Percentiles rank a stretch among this genome's conserved stretches.
Evolutionary conservation across 495 filamentous ascomycete species (phyloP).

Genomic region (Trichocladium uniseriatum): DNA sequence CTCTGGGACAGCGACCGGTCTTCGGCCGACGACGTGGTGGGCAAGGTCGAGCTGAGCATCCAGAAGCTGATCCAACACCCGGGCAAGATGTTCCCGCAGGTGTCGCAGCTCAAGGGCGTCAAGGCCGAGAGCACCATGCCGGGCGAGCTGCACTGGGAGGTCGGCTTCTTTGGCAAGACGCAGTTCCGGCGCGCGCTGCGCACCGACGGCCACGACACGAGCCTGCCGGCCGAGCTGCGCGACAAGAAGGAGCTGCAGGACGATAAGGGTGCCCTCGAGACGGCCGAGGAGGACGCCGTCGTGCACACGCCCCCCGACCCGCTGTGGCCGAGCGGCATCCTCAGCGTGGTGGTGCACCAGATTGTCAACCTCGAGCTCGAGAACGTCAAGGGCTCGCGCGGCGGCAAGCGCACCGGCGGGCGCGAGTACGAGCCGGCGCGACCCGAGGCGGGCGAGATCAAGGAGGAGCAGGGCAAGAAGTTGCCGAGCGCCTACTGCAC

Average conservation of each 20-base stretch:
- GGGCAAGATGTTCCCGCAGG: slow-evolving; percentile 80
- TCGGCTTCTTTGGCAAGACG: slow-evolving; percentile 87
- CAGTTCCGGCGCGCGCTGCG: slow-evolving; percentile 71
- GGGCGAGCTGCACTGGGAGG: slow-evolving; percentile 89
- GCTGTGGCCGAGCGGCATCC: slow-evolving; percentile 81
- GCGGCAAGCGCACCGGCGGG: slow-evolving; percentile 57
- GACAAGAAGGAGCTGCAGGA: slow-evolving; percentile 76
- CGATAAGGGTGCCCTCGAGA: slow-evolving; percentile 73
- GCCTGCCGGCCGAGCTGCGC: slow-evolving; percentile 60
- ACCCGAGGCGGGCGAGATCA: slow-evolving; percentile 67
- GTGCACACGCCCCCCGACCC: slow-evolving; percentile 87
- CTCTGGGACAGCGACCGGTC: slow-evolving; percentile 89
- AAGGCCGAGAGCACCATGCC: slow-evolving; percentile 83
- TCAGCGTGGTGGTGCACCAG: slow-evolving; percentile 79
- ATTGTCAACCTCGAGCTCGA: slow-evolving; percentile 87
- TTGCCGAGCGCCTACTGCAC: slow-evolving; percentile 88
- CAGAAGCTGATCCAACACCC: slow-evolving; percentile 92
- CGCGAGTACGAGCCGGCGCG: slow-evolving; percentile 86
- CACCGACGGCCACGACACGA: slow-evolving; percentile 75
- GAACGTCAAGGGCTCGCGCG: slow-evolving; percentile 60
- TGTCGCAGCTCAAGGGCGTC: slow-evolving; percentile 73
- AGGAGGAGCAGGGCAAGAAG: slow-evolving; percentile 66
- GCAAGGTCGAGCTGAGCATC: slow-evolving; percentile 86
- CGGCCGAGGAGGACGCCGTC: slow-evolving; percentile 68
- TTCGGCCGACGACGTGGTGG: slow-evolving; percentile 86